Base-by-base conservation (phyloP, 495 filamentous ascomycete species). In the Lasiosphaeria ovina region DNA sequence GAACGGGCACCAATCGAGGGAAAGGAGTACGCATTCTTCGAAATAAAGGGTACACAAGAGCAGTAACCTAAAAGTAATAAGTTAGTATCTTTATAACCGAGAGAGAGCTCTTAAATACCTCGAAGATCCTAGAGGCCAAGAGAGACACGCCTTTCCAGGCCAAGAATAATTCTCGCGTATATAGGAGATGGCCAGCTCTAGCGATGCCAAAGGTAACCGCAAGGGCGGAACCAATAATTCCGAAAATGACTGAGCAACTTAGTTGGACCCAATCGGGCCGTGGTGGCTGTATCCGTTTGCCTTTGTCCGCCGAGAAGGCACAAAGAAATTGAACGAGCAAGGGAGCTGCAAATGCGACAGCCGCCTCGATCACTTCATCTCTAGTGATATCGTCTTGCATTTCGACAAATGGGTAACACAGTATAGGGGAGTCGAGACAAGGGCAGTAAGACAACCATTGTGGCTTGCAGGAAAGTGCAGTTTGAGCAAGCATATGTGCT, bases 391-490 rank as follows among this genome's bases (percentile, higher is more conserved):
- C 47, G 47, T 16, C 47, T 16, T 49, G 47, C 47, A 49, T 49
- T 49, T 49, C 47, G 47, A 49, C 17, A 49, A 49, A 49, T n/a
- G 47, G 17, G 47, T 49, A 31, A 49, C 47, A 40, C 36, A 51
- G 17, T 7, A 12, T 31, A 51, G 49, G 49, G 17, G 49, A 32
- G 17, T 51, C 9, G 49, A 31, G 49, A 24, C 32, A 51, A 51
- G 49, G n/a, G n/a, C 42, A 12, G 49, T 51, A 32, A 51, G 49
- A 24, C 49, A 51, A 51, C 16, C 49, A 51, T 51, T 24, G 49
- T 51, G 49, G 49, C 49, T 51, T 51, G 49, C 49, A 51, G 49
- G 12, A 51, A 51, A 51, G 49, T 51, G 49, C 32, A 31, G 49
- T 4, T 51, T 51, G 49, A 51, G 49, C 49, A 34, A 51, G 49